These are phyloP conservation scores for Withania somnifera DNA, from an alignment of 305 asterid species.

Conservation along the genomic window DNA sequence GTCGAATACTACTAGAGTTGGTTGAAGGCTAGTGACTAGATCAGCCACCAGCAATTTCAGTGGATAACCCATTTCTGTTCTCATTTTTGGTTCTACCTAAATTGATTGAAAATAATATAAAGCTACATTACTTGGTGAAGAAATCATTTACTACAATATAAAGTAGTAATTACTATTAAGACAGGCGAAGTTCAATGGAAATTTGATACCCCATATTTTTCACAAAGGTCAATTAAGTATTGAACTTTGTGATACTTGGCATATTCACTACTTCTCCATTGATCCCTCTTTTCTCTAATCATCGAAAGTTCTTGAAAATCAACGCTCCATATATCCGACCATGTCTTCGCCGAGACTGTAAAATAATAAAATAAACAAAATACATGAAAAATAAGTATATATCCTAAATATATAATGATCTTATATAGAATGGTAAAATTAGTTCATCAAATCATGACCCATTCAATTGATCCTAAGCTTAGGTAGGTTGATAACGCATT, in stretches of 20 bases:
- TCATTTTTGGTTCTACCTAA: constrained; percentile 53
- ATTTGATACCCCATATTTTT: constrained; percentile 34
- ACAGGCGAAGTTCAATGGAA: background rate
- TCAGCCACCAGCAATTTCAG: constrained; percentile 38
- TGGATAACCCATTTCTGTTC: constrained; percentile 63
- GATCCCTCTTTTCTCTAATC: constrained; percentile 18
- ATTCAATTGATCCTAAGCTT: too few relatives aligned
- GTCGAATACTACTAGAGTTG: constrained; percentile 59
- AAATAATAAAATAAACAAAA: background rate
- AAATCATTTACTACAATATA: background rate
- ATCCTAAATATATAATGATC: background rate
- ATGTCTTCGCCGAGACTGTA: constrained; percentile 54
- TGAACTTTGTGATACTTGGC: constrained; percentile 43
- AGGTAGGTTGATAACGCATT: background rate
- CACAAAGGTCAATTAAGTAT: constrained; percentile 36
- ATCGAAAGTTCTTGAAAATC: constrained; percentile 30
- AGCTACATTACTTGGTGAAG: too few relatives aligned
- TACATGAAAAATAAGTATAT: background rate
- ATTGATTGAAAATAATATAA: background rate
- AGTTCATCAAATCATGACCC: background rate
- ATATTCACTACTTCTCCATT: constrained; percentile 18
- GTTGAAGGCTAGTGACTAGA: constrained; percentile 40
- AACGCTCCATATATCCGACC: constrained; percentile 51
- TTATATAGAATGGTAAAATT: background rate
- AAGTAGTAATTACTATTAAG: background rate